Evolutionary conservation across 768 basidiomycete species (phyloP).

Genomic region (Amanita molliuscula): DNA sequence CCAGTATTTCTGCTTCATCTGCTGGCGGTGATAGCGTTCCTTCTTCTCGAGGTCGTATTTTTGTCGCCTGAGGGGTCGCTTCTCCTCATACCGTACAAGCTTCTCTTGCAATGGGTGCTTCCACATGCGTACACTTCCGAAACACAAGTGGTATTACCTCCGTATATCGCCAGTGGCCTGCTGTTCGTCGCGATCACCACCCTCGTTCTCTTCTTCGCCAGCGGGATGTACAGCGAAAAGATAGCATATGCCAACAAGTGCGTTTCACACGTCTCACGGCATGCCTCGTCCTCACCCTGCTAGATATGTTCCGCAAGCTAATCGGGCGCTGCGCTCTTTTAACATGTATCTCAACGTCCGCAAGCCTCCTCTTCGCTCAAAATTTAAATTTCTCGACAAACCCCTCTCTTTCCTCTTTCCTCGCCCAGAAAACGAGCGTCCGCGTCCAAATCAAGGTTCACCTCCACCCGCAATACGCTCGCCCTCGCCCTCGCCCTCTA

Average conservation of each 20-base stretch:
- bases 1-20: conserved; percentile 72
- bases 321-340: conserved; percentile 80
- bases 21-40: conserved; percentile 52
- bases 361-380: conserved; percentile 59
- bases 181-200: conserved; percentile 87
- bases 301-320: conserved; percentile 97
- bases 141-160: conserved; percentile 40
- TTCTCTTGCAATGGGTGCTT: conserved; percentile 35
- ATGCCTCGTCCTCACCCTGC: not conserved
- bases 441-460: conserved; percentile 11
- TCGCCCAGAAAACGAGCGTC: conserved; percentile 20
- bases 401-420: conserved; percentile 52
- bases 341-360: conserved; percentile 98
- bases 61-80: conserved; percentile 54
- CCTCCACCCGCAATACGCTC: conserved; percentile 24
- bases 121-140: conserved; percentile 40
- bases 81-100: conserved; percentile 51
- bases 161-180: conserved; percentile 70
- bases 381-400: conserved; percentile 33
- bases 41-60: conserved; percentile 62
- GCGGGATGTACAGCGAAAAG: conserved; percentile 93
- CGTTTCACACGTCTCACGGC: conserved; percentile 3
- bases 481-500: conserved; percentile 15
- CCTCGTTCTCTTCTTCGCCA: conserved; percentile 89
- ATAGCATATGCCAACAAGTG: conserved; percentile 95